phyloP scores from a whole-genome alignment of 2,329 filamentous ascomycete species.

The Phaeosphaeriaceae sp. region DNA sequence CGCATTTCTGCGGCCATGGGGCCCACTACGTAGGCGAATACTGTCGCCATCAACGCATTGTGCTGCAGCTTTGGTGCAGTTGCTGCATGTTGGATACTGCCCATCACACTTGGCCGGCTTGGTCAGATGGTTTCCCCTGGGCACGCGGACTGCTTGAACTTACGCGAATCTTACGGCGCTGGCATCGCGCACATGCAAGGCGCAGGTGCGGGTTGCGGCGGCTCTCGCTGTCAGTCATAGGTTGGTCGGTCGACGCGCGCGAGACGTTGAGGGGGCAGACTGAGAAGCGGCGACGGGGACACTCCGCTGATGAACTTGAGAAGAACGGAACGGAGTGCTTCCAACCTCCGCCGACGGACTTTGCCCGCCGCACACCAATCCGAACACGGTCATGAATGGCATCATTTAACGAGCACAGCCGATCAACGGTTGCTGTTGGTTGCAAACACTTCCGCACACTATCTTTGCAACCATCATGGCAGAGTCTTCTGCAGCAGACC shows the following conservation, averaged over 20 bases:
- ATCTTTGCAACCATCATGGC: too few relatives aligned
- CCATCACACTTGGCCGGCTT: slow-evolving; percentile 14
- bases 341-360: too few relatives aligned
- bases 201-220: slow-evolving; percentile 15
- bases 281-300: not conserved
- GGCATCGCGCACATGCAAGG: slow-evolving; percentile 21
- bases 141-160: not conserved
- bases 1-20: not conserved
- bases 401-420: slow-evolving; percentile 50
- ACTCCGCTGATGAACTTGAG: too few relatives aligned
- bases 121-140: too few relatives aligned
- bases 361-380: too few relatives aligned
- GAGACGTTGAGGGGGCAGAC: not conserved
- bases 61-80: slow-evolving; percentile 16
- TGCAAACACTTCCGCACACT: too few relatives aligned
- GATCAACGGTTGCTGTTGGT: slow-evolving; percentile 16
- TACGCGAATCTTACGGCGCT: slow-evolving; percentile 22
- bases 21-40: slow-evolving; percentile 10
- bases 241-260: not conserved
- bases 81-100: slow-evolving; percentile 16
- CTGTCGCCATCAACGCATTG: slow-evolving; percentile 22
- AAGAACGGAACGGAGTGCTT: too few relatives aligned
- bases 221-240: not conserved
- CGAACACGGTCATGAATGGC: too few relatives aligned
- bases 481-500: too few relatives aligned